phyloP scores from a whole-genome alignment of 768 basidiomycete species.

The Lactarius quietus region DNA sequence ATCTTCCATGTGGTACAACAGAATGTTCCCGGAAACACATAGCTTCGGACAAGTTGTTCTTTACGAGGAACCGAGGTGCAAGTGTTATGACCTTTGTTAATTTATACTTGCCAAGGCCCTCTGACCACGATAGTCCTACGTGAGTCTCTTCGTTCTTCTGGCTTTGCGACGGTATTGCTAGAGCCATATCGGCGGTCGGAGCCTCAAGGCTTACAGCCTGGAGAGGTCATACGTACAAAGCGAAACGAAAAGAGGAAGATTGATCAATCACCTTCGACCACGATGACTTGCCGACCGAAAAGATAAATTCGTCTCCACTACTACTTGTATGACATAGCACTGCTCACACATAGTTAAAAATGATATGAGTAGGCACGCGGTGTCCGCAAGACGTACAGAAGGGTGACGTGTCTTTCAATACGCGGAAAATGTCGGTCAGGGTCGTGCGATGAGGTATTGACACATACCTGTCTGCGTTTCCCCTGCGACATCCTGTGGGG shows the following conservation, averaged over 20 bases:
- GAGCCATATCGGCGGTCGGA: constrained; percentile 82
- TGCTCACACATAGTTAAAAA: constrained; percentile 32
- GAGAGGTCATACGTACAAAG: not conserved
- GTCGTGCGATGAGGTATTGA: constrained; percentile 18
- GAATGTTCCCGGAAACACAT: constrained; percentile 87
- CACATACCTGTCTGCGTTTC: constrained; percentile 57
- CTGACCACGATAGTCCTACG: constrained; percentile 85
- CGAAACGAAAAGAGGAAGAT: not conserved
- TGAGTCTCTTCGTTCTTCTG: constrained; percentile 69
- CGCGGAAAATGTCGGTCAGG: not conserved
- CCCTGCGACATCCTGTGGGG: constrained; percentile 81
- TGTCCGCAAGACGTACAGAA: constrained; percentile 58
- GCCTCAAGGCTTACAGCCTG: constrained; percentile 89
- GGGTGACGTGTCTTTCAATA: constrained; percentile 49
- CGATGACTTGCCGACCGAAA: constrained; percentile 73
- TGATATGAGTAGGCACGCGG: constrained; percentile 3
- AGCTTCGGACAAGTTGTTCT: constrained; percentile 66
- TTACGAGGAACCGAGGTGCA: constrained; percentile 85
- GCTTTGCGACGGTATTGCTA: constrained; percentile 62
- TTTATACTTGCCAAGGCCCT: constrained; percentile 97
- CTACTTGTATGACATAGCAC: constrained; percentile 85
- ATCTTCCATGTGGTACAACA: constrained; percentile 57
- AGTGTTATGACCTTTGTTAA: constrained; percentile 91
- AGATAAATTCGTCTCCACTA: constrained; percentile 77
- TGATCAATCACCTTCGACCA: constrained; percentile 75